Conservation (phyloP, 2,329 filamentous ascomycete species). For the Phialophora chinensis region DNA sequence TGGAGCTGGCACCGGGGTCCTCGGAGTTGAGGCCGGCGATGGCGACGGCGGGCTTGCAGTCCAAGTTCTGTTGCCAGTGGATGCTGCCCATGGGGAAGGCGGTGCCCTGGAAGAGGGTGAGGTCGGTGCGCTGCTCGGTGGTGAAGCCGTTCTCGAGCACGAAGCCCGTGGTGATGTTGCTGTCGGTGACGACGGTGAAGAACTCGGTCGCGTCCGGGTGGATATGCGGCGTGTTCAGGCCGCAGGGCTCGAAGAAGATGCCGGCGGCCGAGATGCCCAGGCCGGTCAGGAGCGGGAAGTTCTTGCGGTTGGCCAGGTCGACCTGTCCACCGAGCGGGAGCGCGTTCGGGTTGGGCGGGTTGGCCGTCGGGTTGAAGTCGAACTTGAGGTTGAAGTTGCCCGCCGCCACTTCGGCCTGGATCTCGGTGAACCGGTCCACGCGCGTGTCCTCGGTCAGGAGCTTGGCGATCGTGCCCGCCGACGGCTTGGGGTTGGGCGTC, state of each 20-base stretch:
- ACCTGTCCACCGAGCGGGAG: constrained; percentile 42
- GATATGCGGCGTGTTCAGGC: constrained; percentile 57
- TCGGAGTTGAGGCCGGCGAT: constrained; percentile 53
- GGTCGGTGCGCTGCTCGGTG: constrained; percentile 49
- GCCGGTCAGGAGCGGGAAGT: constrained; percentile 39
- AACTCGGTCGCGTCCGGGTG: constrained; percentile 58
- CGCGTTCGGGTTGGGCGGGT: constrained; percentile 27
- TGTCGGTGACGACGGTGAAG: constrained; percentile 52
- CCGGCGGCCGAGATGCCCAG: constrained; percentile 37
- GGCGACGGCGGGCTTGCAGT: constrained; percentile 52
- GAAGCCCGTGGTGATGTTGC: constrained; percentile 51
- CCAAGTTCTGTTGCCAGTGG: constrained; percentile 58
- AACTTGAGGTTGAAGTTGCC: constrained; percentile 38
- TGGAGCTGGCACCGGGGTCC: constrained; percentile 48
- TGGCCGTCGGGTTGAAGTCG: constrained; percentile 40
- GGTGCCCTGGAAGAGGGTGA: constrained; percentile 53
- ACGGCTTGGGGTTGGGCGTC: constrained; percentile 34
- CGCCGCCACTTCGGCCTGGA: constrained; percentile 31
- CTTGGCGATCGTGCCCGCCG: constrained; percentile 35
- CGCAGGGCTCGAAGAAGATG: constrained; percentile 47
- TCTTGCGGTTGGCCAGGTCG: constrained; percentile 38
- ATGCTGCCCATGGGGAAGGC: constrained; percentile 55
- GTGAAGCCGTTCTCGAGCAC: constrained; percentile 55
- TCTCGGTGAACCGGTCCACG: constrained; percentile 34
- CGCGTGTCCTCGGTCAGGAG: constrained; percentile 37